Evolutionary conservation across 805 yeast genomes (phyloP), one percentile per base, ranked within the genome.

Genomic region (Pichia rugopelliculosa): DNA sequence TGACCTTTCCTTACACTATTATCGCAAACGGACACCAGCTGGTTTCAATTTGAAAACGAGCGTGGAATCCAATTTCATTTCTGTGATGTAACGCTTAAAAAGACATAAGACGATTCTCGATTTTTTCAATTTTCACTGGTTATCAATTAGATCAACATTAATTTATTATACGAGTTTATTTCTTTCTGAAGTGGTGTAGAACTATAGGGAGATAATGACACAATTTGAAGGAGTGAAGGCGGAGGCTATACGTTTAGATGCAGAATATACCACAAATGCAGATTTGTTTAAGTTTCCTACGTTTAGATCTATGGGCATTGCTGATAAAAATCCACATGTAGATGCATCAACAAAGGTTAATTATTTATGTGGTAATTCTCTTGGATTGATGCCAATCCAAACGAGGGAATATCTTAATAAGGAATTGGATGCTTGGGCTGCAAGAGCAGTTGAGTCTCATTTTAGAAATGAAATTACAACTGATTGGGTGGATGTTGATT

Each of bases 301-400:
- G 0, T 73, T 80, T 53, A 59, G 64, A 44, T 73, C 87, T 0
- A 64, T 86, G 54, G 90, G 85, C 0, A 60, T 80, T 24, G 51
- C 61, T 10, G 56, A 59, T 4, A 48, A 51, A 7, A 41, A 49
- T 12, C 50, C 60, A 15, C 56, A 59, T n/a, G 47, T 49, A 18
- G 33, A 54, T n/a, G 20, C 48, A 1, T 18, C 39, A 4, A 38
- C 54, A 1, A 48, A 55, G 9, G 69, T 76, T 12, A 70, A 75
- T 21, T 91, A 90, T 60, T 70, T 90, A 41, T 88, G 96, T 66
- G 98, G 98, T 3, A 91, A 90, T 68, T 87, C 96, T n/a, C 76
- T 90, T 7, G 98, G 98, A 0, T 67, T 90, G 50, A 85, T 88
- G 90, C 97, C 98, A 0, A 69, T 65, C 44, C 59, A 69, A 8